Evolutionary conservation across 768 basidiomycete species (phyloP).

Genomic region (Cystobasidium tubakii): DNA sequence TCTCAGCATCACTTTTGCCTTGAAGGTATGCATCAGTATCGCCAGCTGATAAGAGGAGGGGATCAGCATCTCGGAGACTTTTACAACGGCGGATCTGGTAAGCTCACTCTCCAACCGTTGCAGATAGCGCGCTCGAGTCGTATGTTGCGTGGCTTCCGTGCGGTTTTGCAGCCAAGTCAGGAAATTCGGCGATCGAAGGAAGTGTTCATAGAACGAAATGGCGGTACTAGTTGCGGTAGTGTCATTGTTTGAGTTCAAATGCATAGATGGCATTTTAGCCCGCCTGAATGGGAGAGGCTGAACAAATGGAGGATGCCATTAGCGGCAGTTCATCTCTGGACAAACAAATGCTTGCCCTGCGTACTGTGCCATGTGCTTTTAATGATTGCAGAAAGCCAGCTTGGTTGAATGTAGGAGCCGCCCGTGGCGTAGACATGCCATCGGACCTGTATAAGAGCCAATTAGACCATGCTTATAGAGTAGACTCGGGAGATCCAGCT

Average conservation of each 20-base stretch:
- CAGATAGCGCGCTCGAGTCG: slow-evolving; percentile 19
- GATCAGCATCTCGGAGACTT: no score
- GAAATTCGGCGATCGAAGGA: slow-evolving; percentile 28
- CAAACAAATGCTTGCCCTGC: not conserved
- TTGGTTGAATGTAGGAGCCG: slow-evolving; percentile 11
- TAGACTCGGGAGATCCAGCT: not conserved
- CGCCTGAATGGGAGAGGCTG: slow-evolving; percentile 34
- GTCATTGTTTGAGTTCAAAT: slow-evolving; percentile 17
- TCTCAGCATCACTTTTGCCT: slow-evolving; percentile 29
- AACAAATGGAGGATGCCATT: not conserved
- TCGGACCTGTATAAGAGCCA: slow-evolving; percentile 11
- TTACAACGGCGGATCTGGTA: not conserved
- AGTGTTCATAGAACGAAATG: slow-evolving; percentile 34
- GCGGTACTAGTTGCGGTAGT: slow-evolving; percentile 5
- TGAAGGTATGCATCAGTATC: slow-evolving; percentile 15
- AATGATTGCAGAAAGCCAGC: slow-evolving; percentile 27
- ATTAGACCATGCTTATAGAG: not conserved
- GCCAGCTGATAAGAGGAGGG: not conserved
- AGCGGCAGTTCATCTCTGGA: no score
- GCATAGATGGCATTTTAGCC: slow-evolving; percentile 30
- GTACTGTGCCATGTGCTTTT: slow-evolving; percentile 32
- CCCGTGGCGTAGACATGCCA: slow-evolving; percentile 11
- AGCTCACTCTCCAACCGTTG: slow-evolving; percentile 22
- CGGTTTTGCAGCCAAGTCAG: slow-evolving; percentile 25
- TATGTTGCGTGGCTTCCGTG: slow-evolving; percentile 19